phyloP scores from a whole-genome alignment of 2,329 filamentous ascomycete genomes.

The Arachnomyces sp. region DNA sequence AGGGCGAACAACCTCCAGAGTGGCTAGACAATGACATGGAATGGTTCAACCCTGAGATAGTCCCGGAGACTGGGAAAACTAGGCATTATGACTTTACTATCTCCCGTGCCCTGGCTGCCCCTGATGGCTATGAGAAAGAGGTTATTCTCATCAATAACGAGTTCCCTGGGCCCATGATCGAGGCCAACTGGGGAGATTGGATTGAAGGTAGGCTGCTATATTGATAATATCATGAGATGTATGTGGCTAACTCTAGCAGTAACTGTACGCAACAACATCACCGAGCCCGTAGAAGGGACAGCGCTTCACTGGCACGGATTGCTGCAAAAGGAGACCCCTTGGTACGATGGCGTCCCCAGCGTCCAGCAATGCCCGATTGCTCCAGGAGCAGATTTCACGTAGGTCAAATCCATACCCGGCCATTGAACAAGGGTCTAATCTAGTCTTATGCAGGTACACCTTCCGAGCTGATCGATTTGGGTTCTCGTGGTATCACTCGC shows the following conservation, averaged over 20 bases:
- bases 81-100: conserved; percentile 24
- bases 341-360: conserved; percentile 17
- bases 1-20: no score
- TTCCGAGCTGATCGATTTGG: conserved; percentile 24
- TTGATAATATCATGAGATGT: conserved; percentile 19
- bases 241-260: not conserved
- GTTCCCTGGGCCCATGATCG: conserved; percentile 26
- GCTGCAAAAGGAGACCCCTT: conserved; percentile 19
- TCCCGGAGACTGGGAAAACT: conserved; percentile 18
- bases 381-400: conserved; percentile 28
- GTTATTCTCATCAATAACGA: conserved; percentile 24
- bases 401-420: conserved; percentile 9
- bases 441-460: conserved; percentile 15
- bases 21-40: no score
- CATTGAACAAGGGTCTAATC: conserved; percentile 1
- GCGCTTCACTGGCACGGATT: conserved; percentile 24
- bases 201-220: conserved; percentile 15
- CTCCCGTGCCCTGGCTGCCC: conserved; percentile 16
- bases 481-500: conserved; percentile 27
- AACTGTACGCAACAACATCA: not conserved
- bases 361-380: conserved; percentile 34
- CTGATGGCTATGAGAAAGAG: conserved; percentile 21
- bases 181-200: conserved; percentile 29
- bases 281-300: conserved; percentile 13
- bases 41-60: no score